A percentile compares a stretch with the other conserved stretches of the same genome.
Evolutionary conservation across 208 protist species (phyloP).

Genomic region (Trichomonas tenax): DNA sequence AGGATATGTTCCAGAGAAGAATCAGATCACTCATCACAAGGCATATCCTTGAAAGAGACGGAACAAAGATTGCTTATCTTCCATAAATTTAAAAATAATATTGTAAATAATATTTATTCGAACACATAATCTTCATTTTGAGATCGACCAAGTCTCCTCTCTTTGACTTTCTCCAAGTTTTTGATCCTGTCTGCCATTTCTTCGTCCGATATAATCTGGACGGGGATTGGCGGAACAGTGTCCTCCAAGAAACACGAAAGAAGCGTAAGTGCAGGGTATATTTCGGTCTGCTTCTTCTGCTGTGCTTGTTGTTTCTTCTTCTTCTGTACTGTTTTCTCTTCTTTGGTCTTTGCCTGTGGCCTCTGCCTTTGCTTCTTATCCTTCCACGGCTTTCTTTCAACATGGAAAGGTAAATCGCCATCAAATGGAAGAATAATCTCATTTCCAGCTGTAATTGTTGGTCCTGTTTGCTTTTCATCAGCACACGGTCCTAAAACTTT

Average conservation of each 20-base stretch:
- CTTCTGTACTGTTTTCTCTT: background rate
- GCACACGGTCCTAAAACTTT: background rate
- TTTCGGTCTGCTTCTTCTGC: background rate
- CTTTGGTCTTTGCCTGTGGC: background rate
- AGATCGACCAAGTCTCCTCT: background rate
- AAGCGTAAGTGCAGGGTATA: background rate
- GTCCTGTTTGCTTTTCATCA: background rate
- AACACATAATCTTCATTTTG: background rate
- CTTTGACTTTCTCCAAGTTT: background rate
- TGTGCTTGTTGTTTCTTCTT: background rate
- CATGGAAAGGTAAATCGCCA: background rate
- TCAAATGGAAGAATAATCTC: constrained; percentile 13
- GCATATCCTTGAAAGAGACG: background rate
- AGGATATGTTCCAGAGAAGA: background rate
- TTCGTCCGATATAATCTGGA: background rate
- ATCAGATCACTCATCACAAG: background rate
- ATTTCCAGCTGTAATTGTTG: background rate
- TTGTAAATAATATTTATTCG: background rate
- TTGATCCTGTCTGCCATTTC: background rate
- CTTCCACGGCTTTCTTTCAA: background rate
- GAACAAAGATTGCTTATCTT: background rate
- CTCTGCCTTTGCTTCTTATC: background rate
- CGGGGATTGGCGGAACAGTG: background rate
- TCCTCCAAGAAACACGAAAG: background rate
- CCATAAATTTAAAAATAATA: background rate